Conservation (phyloP, 805 yeast genomes). For the Sugiyamaella mastotermitis region DNA sequence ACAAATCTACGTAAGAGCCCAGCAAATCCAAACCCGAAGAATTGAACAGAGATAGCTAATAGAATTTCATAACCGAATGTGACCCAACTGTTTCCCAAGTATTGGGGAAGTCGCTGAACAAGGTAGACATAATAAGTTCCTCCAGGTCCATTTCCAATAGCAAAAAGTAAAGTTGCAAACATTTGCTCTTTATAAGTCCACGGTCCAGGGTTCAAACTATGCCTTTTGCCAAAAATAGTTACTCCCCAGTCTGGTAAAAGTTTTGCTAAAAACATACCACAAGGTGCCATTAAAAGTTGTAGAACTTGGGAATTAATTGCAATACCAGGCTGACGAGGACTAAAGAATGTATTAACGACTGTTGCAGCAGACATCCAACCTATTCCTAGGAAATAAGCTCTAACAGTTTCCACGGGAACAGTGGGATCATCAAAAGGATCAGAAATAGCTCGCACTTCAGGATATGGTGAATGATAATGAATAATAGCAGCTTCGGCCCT, state of each 20-base stretch:
- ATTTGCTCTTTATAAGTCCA: slow-evolving; percentile 63
- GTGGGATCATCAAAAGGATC: slow-evolving; percentile 39
- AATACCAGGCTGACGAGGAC: slow-evolving; percentile 48
- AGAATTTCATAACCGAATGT: slow-evolving; percentile 40
- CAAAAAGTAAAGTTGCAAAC: slow-evolving; percentile 43
- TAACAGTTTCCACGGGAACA: slow-evolving; percentile 42
- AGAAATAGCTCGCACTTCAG: slow-evolving; percentile 51
- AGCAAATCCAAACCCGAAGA: slow-evolving; percentile 48
- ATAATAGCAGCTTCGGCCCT: slow-evolving; percentile 37
- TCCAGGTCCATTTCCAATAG: slow-evolving; percentile 22
- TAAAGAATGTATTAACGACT: slow-evolving; percentile 51
- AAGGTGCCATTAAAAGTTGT: slow-evolving; percentile 47
- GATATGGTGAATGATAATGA: slow-evolving; percentile 43
- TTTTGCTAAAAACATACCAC: slow-evolving; percentile 37
- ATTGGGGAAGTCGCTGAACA: slow-evolving; percentile 22
- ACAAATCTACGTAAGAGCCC: slow-evolving; percentile 49
- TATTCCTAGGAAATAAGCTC: slow-evolving; percentile 47
- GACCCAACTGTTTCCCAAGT: slow-evolving; percentile 27
- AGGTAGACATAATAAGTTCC: slow-evolving; percentile 24
- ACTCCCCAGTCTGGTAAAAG: slow-evolving; percentile 39
- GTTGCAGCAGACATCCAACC: slow-evolving; percentile 50
- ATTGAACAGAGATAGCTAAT: slow-evolving; percentile 43
- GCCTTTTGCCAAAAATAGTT: slow-evolving; percentile 34
- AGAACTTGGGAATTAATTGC: slow-evolving; percentile 36
- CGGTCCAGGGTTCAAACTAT: slow-evolving; percentile 54